Evolutionary conservation across 1,284 basidiomycete species (phyloP).

Genomic region (Boletus mariae): DNA sequence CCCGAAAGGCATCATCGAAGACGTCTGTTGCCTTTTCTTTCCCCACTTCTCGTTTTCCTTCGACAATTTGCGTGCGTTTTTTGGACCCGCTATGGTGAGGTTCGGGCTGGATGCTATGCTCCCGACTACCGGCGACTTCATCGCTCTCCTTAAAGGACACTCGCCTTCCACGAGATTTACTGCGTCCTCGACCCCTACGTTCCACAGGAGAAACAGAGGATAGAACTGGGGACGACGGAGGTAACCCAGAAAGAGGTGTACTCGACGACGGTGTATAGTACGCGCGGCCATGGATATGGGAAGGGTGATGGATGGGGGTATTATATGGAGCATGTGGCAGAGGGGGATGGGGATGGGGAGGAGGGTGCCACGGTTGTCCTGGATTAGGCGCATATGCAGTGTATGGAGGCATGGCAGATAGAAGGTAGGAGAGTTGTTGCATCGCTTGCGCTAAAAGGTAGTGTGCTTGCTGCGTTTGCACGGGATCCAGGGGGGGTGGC

Average conservation of each 20-base stretch:
- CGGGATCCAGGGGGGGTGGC: slow-evolving; percentile 24
- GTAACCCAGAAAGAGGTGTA: slow-evolving; percentile 13
- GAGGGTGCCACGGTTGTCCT: slow-evolving; percentile 21
- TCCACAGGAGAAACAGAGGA: slow-evolving; percentile 19
- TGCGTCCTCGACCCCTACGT: slow-evolving; percentile 19
- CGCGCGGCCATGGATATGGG: slow-evolving; percentile 7
- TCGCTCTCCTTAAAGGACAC: slow-evolving; percentile 30
- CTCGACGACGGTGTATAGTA: slow-evolving; percentile 28
- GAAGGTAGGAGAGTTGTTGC: slow-evolving; percentile 31
- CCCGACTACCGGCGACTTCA: slow-evolving; percentile 1
- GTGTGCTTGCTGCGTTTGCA: slow-evolving; percentile 32
- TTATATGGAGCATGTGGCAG: slow-evolving; percentile 8
- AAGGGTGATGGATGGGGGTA: slow-evolving; percentile 15
- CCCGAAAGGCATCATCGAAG: slow-evolving; percentile 6
- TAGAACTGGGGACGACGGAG: slow-evolving; percentile 25
- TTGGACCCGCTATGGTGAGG: slow-evolving; percentile 8
- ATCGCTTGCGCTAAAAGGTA: slow-evolving; percentile 31
- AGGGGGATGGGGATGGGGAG: slow-evolving; percentile 1
- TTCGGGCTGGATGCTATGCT: slow-evolving; percentile 10
- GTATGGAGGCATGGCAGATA: slow-evolving; percentile 31
- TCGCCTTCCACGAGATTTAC: slow-evolving; percentile 26
- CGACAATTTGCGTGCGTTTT: slow-evolving; percentile 8
- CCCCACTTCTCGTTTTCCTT: slow-evolving; percentile 14
- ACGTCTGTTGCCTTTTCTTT: slow-evolving; percentile 14
- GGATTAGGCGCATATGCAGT: slow-evolving; percentile 14